A percentile compares a stretch with the other conserved stretches of the same genome.
Evolutionary conservation across 495 filamentous ascomycete genomes (phyloP).

Genomic region (Penicillium pulvis): DNA sequence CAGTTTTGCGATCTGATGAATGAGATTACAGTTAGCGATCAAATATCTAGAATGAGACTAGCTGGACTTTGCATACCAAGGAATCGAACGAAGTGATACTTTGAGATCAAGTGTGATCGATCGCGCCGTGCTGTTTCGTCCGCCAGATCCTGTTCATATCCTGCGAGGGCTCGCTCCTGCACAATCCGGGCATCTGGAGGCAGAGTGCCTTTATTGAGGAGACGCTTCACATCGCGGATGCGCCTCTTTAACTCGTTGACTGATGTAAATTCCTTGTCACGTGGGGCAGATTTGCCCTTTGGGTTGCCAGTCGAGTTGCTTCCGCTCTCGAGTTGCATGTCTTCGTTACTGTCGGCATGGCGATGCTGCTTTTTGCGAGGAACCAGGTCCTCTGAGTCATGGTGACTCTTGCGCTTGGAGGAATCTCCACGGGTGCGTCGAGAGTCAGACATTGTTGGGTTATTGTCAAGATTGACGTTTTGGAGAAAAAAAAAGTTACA

Average conservation of each 20-base stretch:
- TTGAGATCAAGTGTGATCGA: slow-evolving; percentile 74
- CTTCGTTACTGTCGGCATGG: slow-evolving; percentile 12
- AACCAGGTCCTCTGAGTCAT: slow-evolving; percentile 26
- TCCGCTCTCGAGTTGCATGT: slow-evolving; percentile 16
- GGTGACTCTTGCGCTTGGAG: slow-evolving; percentile 36
- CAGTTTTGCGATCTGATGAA: slow-evolving; percentile 78
- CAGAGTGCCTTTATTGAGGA: slow-evolving; percentile 64
- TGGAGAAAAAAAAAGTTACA: slow-evolving; percentile 22
- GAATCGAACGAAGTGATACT: slow-evolving; percentile 96
- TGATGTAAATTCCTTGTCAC: slow-evolving; percentile 42
- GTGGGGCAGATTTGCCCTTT: slow-evolving; percentile 26
- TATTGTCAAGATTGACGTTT: slow-evolving; percentile 7
- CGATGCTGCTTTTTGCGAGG: slow-evolving; percentile 31
- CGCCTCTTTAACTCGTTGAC: slow-evolving; percentile 55
- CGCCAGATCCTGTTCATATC: slow-evolving; percentile 71
- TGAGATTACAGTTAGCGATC: slow-evolving; percentile 6
- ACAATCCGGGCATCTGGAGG: slow-evolving; percentile 73
- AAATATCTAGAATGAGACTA: neutral
- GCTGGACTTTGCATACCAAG: slow-evolving; percentile 50
- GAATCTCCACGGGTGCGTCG: slow-evolving; percentile 19
- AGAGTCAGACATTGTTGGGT: slow-evolving; percentile 18
- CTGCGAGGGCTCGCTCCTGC: slow-evolving; percentile 77
- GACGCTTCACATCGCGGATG: slow-evolving; percentile 54
- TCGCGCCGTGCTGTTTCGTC: slow-evolving; percentile 61
- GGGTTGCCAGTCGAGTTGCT: slow-evolving; percentile 23